Conservation (phyloP, 345 rosid species). For the Odontarrhena argentea region DNA sequence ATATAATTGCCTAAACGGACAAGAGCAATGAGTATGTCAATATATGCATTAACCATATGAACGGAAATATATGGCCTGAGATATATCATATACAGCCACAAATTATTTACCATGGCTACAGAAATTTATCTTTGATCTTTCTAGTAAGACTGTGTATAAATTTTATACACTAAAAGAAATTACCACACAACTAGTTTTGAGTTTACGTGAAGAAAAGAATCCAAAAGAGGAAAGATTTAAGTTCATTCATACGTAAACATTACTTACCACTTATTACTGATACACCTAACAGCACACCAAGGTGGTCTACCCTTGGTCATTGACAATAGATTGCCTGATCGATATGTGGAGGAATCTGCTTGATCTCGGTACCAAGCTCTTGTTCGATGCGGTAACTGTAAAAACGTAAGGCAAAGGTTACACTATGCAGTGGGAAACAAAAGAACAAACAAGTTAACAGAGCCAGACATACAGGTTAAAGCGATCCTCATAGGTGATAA, state of each 20-base stretch:
- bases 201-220: constrained; percentile 10
- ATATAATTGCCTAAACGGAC: not conserved
- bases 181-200: not conserved
- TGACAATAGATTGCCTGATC: constrained; percentile 93
- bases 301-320: constrained; percentile 41
- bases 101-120: not conserved
- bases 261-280: constrained; percentile 53
- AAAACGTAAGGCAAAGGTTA: constrained; percentile 8
- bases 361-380: constrained; percentile 94
- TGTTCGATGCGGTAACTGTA: constrained; percentile 94
- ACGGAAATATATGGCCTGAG: not conserved
- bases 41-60: not conserved
- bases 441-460: constrained; percentile 14
- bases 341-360: constrained; percentile 94
- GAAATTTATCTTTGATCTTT: constrained; percentile 14
- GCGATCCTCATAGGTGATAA: constrained; percentile 91
- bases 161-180: not conserved
- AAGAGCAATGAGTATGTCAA: not conserved
- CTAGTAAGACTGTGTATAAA: not conserved
- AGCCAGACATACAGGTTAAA: constrained; percentile 69
- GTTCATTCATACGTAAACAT: constrained; percentile 2
- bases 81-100: not conserved
- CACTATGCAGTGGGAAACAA: constrained; percentile 1
- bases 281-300: constrained; percentile 36
- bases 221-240: constrained; percentile 18